A percentile compares a stretch with the other conserved stretches of the same genome.
Conservation (phyloP, 768 basidiomycete genomes). For the Lentinula raphanica region DNA sequence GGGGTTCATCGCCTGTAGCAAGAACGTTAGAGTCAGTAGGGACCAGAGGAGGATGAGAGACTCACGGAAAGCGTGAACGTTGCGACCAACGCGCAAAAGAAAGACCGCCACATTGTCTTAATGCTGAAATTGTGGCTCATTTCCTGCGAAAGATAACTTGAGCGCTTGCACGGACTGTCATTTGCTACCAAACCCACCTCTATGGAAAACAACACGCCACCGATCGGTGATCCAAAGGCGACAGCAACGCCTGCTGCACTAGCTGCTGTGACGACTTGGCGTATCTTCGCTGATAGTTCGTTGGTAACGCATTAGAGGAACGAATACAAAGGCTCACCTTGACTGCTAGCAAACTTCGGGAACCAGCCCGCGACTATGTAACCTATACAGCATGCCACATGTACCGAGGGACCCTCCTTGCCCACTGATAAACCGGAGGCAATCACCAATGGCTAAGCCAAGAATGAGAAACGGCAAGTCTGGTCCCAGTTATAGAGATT, state of each 20-base stretch:
- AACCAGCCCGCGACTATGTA: slow-evolving; percentile 85
- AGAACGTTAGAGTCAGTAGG: slow-evolving; percentile 1
- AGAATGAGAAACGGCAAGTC: slow-evolving; percentile 9
- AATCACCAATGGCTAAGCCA: slow-evolving; percentile 84
- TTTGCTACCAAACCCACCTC: slow-evolving; percentile 51
- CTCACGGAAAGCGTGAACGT: slow-evolving; percentile 92
- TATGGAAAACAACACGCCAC: slow-evolving; percentile 95
- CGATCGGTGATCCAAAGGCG: slow-evolving; percentile 97
- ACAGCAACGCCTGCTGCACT: slow-evolving; percentile 98
- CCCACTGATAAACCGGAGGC: slow-evolving; percentile 96
- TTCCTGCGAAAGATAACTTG: slow-evolving; percentile 52
- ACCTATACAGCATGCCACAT: slow-evolving; percentile 93
- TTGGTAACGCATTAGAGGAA: slow-evolving; percentile 4
- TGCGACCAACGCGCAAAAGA: slow-evolving; percentile 94
- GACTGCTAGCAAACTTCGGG: slow-evolving; percentile 75
- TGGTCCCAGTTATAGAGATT: slow-evolving; percentile 21
- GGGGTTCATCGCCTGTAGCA: slow-evolving; percentile 86
- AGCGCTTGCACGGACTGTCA: background rate
- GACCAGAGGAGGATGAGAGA: slow-evolving; percentile 17
- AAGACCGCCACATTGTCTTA: slow-evolving; percentile 98
- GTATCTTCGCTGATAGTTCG: slow-evolving; percentile 55
- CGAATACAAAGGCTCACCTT: slow-evolving; percentile 49
- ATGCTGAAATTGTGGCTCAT: slow-evolving; percentile 98
- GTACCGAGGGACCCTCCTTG: slow-evolving; percentile 97
- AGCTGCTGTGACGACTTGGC: slow-evolving; percentile 90